Evolutionary conservation across 306 rosid genomes (phyloP), one percentile per base, ranked within the genome.

Genomic region (Lagenaria siceraria): DNA sequence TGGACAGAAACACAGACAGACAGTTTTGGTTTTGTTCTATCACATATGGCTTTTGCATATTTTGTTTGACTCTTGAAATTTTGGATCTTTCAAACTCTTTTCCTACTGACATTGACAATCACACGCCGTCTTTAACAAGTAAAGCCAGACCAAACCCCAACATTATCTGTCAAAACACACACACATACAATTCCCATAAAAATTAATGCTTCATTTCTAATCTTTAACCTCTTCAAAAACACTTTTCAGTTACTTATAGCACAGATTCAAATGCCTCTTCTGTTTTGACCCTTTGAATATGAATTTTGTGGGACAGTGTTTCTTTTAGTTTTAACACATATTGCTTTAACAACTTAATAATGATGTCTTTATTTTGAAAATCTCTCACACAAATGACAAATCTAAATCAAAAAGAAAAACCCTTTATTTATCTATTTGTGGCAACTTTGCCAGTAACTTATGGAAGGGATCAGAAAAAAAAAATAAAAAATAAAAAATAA

Each of bases 71-170:
- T 38, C 6, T 2, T 65, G 73, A 65, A 36, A 17, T 19, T 65
- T 65, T 63, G 71, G 46, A 63, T 63, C 24, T 63, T 33, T 13
- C 48, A 36, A n/a, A 36, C 73, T 70, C 76, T 15, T 19, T 70
- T 70, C 76, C 11, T 15, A 22, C 58, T 70, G 76, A 70, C 40
- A 70, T 70, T 46, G 58, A 70, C 58, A 70, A 70, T 15, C 58
- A 21, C 76, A 43, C n/a, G 36, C 40, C 40, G 4, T 70, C 55
- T 48, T 71, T 48, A 17, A 71, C 76, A 71, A 71, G 76, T 46
- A 48, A 71, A 71, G 10, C 14, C 38, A 25, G 6, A 1, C 14
- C 55, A 4, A 49, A 49, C 15, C n/a, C 55, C 55, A 17, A 63
- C 49, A 40, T 66, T 69, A 51, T 69, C 54, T 38, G 18, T 46